A percentile compares a stretch with the other conserved stretches of the same genome.
phyloP scores from a whole-genome alignment of 2,329 filamentous ascomycete genomes.

The Penicillium sp. region DNA sequence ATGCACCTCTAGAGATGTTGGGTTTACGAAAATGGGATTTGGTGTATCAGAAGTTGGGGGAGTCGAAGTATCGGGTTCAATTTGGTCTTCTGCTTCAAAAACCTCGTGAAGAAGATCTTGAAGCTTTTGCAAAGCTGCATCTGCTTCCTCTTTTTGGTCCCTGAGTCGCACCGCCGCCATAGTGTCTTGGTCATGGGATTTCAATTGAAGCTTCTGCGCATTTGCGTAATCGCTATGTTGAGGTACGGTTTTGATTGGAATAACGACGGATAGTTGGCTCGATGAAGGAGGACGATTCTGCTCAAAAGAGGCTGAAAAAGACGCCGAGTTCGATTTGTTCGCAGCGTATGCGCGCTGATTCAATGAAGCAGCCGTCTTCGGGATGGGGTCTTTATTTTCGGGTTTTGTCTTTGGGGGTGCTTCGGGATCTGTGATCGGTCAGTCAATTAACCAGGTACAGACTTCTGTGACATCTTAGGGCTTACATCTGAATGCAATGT shows the following conservation, averaged over 20 bases:
- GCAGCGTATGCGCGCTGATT: constrained; percentile 25
- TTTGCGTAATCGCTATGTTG: constrained; percentile 37
- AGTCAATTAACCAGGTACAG: constrained; percentile 12
- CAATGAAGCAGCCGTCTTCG: constrained; percentile 23
- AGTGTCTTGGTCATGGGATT: constrained; percentile 56
- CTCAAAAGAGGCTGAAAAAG: constrained; percentile 40
- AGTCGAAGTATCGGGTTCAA: constrained; percentile 55
- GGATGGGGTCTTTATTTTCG: constrained; percentile 22
- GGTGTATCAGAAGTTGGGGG: constrained; percentile 40
- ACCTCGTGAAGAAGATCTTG: constrained; percentile 68
- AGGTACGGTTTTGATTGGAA: constrained; percentile 47
- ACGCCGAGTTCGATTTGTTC: constrained; percentile 48
- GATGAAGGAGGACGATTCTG: constrained; percentile 21
- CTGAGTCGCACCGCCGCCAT: constrained; percentile 60
- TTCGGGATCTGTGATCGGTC: constrained; percentile 35
- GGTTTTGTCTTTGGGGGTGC: constrained; percentile 25
- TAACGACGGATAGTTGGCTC: constrained; percentile 48
- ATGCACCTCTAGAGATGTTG: constrained; percentile 35
- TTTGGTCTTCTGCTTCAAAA: constrained; percentile 73
- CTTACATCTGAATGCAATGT: constrained; percentile 48
- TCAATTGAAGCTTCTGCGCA: constrained; percentile 52
- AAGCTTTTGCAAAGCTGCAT: constrained; percentile 70
- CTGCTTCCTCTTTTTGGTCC: constrained; percentile 79
- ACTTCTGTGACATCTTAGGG: not conserved
- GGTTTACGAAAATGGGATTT: constrained; percentile 54